phyloP scores from a whole-genome alignment of 495 filamentous ascomycete genomes.

The Trichoderma asperelloides region DNA sequence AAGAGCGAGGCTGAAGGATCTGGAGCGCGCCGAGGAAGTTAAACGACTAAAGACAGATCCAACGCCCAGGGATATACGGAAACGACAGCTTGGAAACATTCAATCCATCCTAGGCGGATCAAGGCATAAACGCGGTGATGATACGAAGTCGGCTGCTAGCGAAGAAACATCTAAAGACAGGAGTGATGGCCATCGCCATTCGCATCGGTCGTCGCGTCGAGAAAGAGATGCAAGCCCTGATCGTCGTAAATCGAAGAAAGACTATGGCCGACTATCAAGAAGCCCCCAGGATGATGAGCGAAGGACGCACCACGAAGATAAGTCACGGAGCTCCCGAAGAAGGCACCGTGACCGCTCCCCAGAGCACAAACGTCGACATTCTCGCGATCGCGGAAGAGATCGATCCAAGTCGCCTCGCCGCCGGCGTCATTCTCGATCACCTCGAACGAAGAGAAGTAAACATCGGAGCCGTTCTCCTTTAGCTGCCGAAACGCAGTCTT shows the following conservation, averaged over 20 bases:
- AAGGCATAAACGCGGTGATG: constrained; percentile 23
- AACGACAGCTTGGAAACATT: constrained; percentile 44
- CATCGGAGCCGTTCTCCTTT: constrained; percentile 21
- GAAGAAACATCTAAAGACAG: constrained; percentile 14
- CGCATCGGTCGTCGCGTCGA: constrained; percentile 3
- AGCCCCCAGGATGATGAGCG: constrained; percentile 14
- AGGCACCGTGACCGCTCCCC: constrained; percentile 18
- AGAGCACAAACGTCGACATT: constrained; percentile 8
- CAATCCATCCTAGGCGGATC: constrained; percentile 39
- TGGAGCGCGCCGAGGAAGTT: constrained; percentile 32
- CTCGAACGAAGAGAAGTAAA: neutral
- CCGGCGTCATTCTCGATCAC: constrained; percentile 10
- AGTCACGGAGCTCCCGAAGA: constrained; percentile 21
- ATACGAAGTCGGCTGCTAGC: constrained; percentile 13
- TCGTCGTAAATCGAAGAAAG: constrained; percentile 5
- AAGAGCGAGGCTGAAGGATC: constrained; percentile 35
- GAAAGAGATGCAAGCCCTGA: constrained; percentile 10
- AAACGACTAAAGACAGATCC: constrained; percentile 31
- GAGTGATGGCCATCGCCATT: constrained; percentile 4
- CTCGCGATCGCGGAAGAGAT: constrained; percentile 9
- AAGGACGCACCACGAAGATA: constrained; percentile 14
- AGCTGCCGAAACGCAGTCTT: neutral
- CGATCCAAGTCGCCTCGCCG: constrained; percentile 10
- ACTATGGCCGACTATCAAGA: constrained; percentile 9
- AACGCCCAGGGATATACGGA: constrained; percentile 34